Conservation (phyloP, 1,139 yeast species). For the Saccharomyces hybrid region DNA sequence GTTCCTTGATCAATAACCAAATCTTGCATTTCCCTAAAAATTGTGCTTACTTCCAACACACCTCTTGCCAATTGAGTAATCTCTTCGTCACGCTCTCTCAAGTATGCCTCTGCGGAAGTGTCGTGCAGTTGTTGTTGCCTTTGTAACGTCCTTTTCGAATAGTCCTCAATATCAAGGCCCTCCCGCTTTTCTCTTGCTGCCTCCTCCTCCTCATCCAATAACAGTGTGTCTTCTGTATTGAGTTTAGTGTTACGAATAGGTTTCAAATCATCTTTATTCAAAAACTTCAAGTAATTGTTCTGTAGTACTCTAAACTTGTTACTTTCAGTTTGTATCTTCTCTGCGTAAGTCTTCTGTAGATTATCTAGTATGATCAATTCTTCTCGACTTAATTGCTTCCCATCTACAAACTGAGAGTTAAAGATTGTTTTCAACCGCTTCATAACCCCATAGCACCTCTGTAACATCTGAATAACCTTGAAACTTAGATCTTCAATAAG, state of each 20-base stretch:
- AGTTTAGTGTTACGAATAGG: conserved; percentile 19
- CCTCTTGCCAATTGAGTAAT: conserved; percentile 90
- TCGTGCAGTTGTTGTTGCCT: conserved; percentile 34
- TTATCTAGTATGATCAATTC: conserved; percentile 68
- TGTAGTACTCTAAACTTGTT: conserved; percentile 79
- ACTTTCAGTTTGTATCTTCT: conserved; percentile 71
- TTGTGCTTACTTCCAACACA: conserved; percentile 83
- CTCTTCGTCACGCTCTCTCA: conserved; percentile 72
- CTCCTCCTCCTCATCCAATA: conserved; percentile 39
- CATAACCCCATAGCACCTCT: conserved; percentile 67
- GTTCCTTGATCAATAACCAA: conserved; percentile 96
- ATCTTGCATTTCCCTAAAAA: conserved; percentile 86
- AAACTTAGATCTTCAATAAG: conserved; percentile 72
- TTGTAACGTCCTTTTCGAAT: conserved; percentile 39
- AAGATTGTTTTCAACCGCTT: conserved; percentile 53
- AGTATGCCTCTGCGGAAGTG: conserved; percentile 35
- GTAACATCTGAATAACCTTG: conserved; percentile 64
- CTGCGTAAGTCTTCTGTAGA: conserved; percentile 77
- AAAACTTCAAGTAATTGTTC: conserved; percentile 71
- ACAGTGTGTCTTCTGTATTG: conserved; percentile 4
- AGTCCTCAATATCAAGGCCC: conserved; percentile 35
- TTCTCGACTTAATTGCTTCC: conserved; percentile 33
- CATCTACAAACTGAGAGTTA: conserved; percentile 29
- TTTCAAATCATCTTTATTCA: conserved; percentile 60
- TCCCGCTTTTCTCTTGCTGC: conserved; percentile 30